Percentiles rank a stretch among this genome's conserved stretches.
Conservation (phyloP, 2,329 filamentous ascomycete genomes). For the Colletotrichum paranaense region DNA sequence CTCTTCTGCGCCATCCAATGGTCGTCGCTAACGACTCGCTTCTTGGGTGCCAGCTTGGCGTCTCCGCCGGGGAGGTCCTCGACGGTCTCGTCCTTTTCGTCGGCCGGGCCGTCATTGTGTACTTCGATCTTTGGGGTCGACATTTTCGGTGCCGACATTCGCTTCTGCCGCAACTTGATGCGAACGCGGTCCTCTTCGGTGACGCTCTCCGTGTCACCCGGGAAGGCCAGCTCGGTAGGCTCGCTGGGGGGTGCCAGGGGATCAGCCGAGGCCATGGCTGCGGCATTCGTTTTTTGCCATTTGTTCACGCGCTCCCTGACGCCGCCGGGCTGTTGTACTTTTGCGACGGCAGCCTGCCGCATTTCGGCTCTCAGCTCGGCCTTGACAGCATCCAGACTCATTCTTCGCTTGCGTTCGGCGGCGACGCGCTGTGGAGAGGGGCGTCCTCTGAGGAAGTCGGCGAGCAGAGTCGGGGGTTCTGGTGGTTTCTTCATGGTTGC, state of each 20-base stretch:
- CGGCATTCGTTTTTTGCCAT: slow-evolving; percentile 85
- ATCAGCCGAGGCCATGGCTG: slow-evolving; percentile 66
- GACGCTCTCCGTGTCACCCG: slow-evolving; percentile 69
- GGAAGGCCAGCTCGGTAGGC: slow-evolving; percentile 71
- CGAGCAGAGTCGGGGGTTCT: slow-evolving; percentile 60
- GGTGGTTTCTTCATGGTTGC: slow-evolving; percentile 53
- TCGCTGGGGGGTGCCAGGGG: slow-evolving; percentile 65
- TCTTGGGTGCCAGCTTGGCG: slow-evolving; percentile 77
- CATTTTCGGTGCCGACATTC: slow-evolving; percentile 51
- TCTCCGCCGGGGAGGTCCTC: slow-evolving; percentile 39
- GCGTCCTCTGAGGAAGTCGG: slow-evolving; percentile 68
- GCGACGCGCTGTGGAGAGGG: slow-evolving; percentile 66
- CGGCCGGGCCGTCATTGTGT: slow-evolving; percentile 44
- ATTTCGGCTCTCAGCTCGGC: slow-evolving; percentile 63
- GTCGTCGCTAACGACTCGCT: slow-evolving; percentile 91
- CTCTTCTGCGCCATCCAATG: slow-evolving; percentile 80
- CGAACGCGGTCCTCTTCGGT: slow-evolving; percentile 70
- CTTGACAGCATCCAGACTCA: slow-evolving; percentile 66
- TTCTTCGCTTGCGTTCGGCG: slow-evolving; percentile 63
- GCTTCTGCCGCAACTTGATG: slow-evolving; percentile 64
- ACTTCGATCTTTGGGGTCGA: slow-evolving; percentile 46
- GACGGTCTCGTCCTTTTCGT: slow-evolving; percentile 39
- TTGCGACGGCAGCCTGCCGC: slow-evolving; percentile 68
- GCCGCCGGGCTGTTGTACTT: slow-evolving; percentile 71
- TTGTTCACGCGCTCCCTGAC: slow-evolving; percentile 83